Base-by-base conservation (phyloP, 805 yeast species). In the Cephaloascus albidus region DNA sequence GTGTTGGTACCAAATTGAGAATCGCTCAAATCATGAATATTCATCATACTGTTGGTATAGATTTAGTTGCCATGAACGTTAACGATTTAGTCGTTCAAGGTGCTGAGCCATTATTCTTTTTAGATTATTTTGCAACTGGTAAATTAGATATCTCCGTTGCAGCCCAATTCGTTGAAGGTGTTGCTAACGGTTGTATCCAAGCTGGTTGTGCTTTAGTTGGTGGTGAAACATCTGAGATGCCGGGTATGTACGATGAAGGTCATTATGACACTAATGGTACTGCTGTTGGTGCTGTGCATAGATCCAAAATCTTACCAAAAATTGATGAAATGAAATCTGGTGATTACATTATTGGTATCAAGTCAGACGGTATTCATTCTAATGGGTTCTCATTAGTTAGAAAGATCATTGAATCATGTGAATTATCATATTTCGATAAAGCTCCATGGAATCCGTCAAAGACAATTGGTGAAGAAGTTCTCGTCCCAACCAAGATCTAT, bases 211-310 rank as follows among this genome's bases (percentile, higher is more conserved):
- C 99, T 4, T 72, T 93, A 42, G 96, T 93, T 39, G 99, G 99
- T 41, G 99, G 99, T 48, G 99, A 93, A 65, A 93, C 99, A 31
- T 84, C 95, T 40, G 99, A 93, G 70, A 93, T 93, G 99, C 99
- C 99, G 20, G 98, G 98, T 48, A 86, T 93, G 85, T 93, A 93
- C 55, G 85, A 81, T 43, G 87, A 80, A 41, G 95, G 94, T 27
- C 97, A 93, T 63, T 93, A 93, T 57, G 99, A 93, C 62, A 89
- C 96, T 44, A 93, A 90, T 55, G 99, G 99, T 62, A 94, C 98
- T 30, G 94, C 97, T 39, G 89, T 93, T 35, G 99, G 99, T 54
- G 98, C 98, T 12, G 97, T 93, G 4, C 66, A 75, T 48, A 86
- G 83, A 53, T 62, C 66, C 41, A 72, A 75, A 44, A 76, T 93